Percentiles rank a stretch among this genome's conserved stretches.
Evolutionary conservation across 441 rosid genomes (phyloP).

Genomic region (Erysimum pusillum): DNA sequence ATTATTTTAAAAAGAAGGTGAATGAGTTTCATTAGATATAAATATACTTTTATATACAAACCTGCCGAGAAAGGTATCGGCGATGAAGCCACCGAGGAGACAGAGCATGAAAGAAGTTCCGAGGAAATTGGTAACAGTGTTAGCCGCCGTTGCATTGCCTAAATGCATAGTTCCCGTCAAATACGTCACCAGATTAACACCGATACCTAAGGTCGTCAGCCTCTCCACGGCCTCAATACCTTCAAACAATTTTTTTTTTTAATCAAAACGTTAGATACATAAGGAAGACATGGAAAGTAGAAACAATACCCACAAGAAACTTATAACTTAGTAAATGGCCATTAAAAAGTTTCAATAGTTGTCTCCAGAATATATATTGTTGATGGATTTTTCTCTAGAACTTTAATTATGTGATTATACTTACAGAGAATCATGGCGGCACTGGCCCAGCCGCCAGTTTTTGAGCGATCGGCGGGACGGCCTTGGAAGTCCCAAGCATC

Average conservation of each 20-base stretch:
- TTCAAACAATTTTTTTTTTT: conserved; percentile 36
- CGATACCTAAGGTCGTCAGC: conserved; percentile 90
- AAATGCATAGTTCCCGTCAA: conserved; percentile 88
- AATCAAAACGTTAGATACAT: conserved; percentile 9
- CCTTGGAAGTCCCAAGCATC: conserved; percentile 95
- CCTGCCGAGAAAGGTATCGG: conserved; percentile 96
- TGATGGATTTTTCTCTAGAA: conserved; percentile 8
- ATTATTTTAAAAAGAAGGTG: neutral
- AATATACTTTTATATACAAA: conserved; percentile 25
- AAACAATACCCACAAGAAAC: conserved; percentile 1
- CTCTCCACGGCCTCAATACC: conserved; percentile 86
- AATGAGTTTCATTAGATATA: neutral
- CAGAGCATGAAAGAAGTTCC: conserved; percentile 97
- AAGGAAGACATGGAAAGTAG: neutral
- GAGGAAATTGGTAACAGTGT: conserved; percentile 84
- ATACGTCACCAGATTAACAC: conserved; percentile 89
- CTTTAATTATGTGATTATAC: conserved; percentile 11
- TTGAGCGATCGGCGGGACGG: conserved; percentile 71
- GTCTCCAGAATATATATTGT: conserved; percentile 7
- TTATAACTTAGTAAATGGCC: conserved; percentile 12
- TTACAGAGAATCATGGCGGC: conserved; percentile 91
- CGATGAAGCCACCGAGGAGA: conserved; percentile 88
- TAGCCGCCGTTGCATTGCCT: conserved; percentile 84
- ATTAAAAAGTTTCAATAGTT: neutral
- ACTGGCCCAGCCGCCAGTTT: conserved; percentile 85